Evolutionary conservation across 2,329 filamentous ascomycete genomes (phyloP).

Genomic region (Xylariaceae sp.): DNA sequence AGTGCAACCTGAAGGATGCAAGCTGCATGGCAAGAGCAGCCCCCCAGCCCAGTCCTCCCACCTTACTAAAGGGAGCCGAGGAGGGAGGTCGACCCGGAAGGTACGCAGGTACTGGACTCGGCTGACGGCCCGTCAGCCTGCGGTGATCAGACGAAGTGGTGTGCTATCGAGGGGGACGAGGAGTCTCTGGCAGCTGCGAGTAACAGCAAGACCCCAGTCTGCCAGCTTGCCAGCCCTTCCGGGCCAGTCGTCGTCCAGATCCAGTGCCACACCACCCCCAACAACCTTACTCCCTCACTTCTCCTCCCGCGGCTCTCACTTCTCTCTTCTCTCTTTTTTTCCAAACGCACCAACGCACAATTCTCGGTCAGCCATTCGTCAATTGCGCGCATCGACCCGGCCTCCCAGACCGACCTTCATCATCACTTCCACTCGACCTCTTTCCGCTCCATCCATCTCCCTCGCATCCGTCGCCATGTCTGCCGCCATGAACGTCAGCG

Average conservation of each 20-base stretch:
- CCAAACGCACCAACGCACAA: not conserved
- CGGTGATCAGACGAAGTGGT: no score
- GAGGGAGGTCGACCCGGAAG: no score
- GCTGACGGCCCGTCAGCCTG: not conserved
- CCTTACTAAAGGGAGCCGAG: not conserved
- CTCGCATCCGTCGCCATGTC: conserved; percentile 9
- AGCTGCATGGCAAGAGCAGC: not conserved
- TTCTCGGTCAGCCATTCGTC: not conserved
- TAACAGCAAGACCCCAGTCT: no score
- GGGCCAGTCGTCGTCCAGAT: no score
- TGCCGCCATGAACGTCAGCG: conserved; percentile 14
- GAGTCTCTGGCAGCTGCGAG: no score
- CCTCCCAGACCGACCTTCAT: not conserved
- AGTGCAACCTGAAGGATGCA: conserved; percentile 1
- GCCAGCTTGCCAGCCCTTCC: no score
- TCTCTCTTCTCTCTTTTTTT: not conserved
- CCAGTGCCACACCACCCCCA: no score
- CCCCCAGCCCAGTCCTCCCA: not conserved
- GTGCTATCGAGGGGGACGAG: no score
- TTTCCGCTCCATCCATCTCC: conserved; percentile 1
- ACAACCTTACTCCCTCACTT: not conserved
- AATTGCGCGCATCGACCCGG: not conserved
- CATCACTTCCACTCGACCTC: not conserved
- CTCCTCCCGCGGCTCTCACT: not conserved
- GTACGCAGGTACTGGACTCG: not conserved